phyloP scores from a whole-genome alignment of 2,329 filamentous ascomycete species.

The Calonectria pauciramosa region DNA sequence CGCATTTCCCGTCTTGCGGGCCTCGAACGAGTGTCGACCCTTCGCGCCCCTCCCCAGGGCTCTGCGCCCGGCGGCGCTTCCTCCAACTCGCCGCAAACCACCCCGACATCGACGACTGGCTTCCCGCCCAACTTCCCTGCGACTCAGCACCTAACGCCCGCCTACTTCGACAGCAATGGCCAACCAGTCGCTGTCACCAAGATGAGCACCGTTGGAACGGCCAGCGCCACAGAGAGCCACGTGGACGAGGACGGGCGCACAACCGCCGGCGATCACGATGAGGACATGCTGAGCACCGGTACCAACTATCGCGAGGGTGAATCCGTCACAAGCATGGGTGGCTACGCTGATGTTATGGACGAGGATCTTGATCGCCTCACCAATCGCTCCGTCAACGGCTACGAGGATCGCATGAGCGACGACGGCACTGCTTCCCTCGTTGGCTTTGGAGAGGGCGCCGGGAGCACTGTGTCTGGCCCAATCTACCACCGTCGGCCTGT shows the following conservation, averaged over 20 bases:
- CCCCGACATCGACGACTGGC: constrained; percentile 62
- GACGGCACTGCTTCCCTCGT: constrained; percentile 88
- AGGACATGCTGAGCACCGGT: constrained; percentile 80
- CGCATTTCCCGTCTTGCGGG: constrained; percentile 95
- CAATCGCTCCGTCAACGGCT: constrained; percentile 63
- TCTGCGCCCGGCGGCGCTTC: constrained; percentile 49
- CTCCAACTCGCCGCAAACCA: constrained; percentile 64
- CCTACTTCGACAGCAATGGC: constrained; percentile 86
- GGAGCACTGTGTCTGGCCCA: constrained; percentile 85
- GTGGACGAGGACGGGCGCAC: constrained; percentile 68
- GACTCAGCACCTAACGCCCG: constrained; percentile 64
- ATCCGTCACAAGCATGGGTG: constrained; percentile 69
- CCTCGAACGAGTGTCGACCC: constrained; percentile 88
- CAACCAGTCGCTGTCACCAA: constrained; percentile 77
- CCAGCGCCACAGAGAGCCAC: constrained; percentile 86
- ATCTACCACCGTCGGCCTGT: constrained; percentile 71
- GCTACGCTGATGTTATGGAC: constrained; percentile 64
- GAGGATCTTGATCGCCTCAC: constrained; percentile 63
- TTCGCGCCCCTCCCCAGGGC: constrained; percentile 65
- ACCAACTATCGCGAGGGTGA: constrained; percentile 71
- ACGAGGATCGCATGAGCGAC: constrained; percentile 84
- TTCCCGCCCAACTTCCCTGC: constrained; percentile 57
- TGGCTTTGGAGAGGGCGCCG: constrained; percentile 92
- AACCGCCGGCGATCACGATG: constrained; percentile 69
- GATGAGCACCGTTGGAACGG: constrained; percentile 92